A percentile compares a stretch with the other conserved stretches of the same genome.
Evolutionary conservation across 148 eudicot genomes (phyloP).

Genomic region (Vaccinium darrowii): DNA sequence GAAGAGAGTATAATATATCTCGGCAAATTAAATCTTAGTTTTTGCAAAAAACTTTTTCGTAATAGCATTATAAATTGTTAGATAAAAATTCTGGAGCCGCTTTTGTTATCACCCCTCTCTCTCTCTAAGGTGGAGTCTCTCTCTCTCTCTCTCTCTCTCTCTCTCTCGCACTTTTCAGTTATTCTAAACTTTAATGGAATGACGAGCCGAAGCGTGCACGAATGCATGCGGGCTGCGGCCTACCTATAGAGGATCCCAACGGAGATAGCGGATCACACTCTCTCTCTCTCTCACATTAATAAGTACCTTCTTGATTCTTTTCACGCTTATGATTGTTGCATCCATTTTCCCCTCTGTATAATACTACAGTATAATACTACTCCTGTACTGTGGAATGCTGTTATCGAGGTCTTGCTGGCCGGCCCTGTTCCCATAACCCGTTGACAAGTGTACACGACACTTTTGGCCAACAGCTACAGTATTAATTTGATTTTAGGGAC

Average conservation of each 20-base stretch:
- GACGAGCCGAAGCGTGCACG: slow-evolving; percentile 23
- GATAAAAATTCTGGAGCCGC: too few relatives aligned
- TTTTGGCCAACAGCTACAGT: too few relatives aligned
- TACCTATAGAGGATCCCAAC: neutral
- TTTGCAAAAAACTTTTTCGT: too few relatives aligned
- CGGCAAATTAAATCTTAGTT: too few relatives aligned
- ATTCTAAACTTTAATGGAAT: neutral
- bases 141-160: neutral
- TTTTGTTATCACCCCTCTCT: too few relatives aligned
- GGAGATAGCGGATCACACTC: neutral
- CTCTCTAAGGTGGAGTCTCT: too few relatives aligned
- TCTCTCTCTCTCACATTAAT: neutral
- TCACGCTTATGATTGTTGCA: slow-evolving; percentile 20
- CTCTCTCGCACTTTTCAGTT: neutral
- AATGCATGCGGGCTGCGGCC: slow-evolving; percentile 21
- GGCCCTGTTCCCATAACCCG: neutral
- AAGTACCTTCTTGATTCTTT: neutral
- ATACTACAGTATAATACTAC: too few relatives aligned
- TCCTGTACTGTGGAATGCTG: too few relatives aligned
- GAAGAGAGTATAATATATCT: too few relatives aligned
- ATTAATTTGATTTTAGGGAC: neutral
- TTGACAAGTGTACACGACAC: neutral
- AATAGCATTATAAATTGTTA: too few relatives aligned
- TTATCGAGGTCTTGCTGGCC: neutral
- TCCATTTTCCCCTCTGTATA: neutral